Conservation (phyloP, 148 eudicot species). For the Rhododendron kiyosumense region DNA sequence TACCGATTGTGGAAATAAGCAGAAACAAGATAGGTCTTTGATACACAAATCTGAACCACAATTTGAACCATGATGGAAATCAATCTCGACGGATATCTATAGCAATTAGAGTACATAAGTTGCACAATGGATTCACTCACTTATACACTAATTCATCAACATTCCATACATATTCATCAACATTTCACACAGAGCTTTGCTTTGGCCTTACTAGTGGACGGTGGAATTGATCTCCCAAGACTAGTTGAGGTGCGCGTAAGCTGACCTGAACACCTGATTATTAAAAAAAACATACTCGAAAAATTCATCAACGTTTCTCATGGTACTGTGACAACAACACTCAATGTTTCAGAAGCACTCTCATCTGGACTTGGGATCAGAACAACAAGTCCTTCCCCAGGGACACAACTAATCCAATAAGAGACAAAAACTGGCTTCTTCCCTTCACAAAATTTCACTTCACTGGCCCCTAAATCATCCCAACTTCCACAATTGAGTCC, state of each 20-base stretch:
- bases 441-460: conserved; percentile 19
- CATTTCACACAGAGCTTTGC: background rate
- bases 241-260: background rate
- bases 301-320: background rate
- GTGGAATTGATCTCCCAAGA: background rate
- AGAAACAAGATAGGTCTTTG: background rate
- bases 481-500: conserved; percentile 16
- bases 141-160: too few relatives aligned
- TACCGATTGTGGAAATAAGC: background rate
- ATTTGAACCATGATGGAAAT: background rate
- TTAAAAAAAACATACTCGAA: background rate
- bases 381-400: conserved; percentile 26
- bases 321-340: conserved; percentile 15
- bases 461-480: conserved; percentile 31
- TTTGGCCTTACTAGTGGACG: too few relatives aligned
- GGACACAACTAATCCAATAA: conserved; percentile 32
- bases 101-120: background rate
- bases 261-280: background rate
- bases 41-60: background rate
- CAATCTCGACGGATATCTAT: background rate
- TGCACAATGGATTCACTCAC: background rate
- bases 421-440: conserved; percentile 25
- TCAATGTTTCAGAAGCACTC: conserved; percentile 10
- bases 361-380: conserved; percentile 19
- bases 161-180: too few relatives aligned